Evolutionary conservation across 2,329 filamentous ascomycete species (phyloP), one percentile per base, ranked within the genome.

Genomic region (Nothopassalora personata): DNA sequence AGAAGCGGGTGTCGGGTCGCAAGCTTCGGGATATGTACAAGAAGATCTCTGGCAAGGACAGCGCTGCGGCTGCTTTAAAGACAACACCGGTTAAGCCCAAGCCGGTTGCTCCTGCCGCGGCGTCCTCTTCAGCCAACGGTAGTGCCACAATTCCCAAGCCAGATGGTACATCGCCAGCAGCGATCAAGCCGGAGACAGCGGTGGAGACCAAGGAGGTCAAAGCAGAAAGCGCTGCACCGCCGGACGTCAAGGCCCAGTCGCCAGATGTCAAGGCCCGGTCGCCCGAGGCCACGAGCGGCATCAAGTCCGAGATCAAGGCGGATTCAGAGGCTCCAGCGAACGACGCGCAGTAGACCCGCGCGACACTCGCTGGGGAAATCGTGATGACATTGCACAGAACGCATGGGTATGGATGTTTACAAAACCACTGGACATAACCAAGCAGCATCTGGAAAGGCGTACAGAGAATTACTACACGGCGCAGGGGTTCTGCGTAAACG

Each of bases 181-280:
- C 36, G 15, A 13, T 27, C 47, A 56, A 49, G 50, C 8, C 23
- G 13, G 56, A 52, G n/a, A n/a, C 19, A 33, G 15, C 13, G 13
- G 8, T 31, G 9, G 43, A 45, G 15, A 6, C 39, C 18, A n/a
- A 28, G 28, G 30, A 48, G 28, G 34, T 53, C 13, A 53, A 58
- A 50, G n/a, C 31, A 31, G 56, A 53, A 93, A 97, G 74, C 86
- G 90, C 58, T 92, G 97, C 68, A 86, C 86, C 53, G 80, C 82
- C 55, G 87, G 82, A 30, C 80, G 88, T 1, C 86, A 88, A 62
- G 90, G 90, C 11, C 78, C 97, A 27, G 87, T 36, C 31, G 18
- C 31, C 51, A 18, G 46, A 30, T 80, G 88, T 1, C 86, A 88
- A 62, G 90, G 90, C 11, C 78, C 97, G 23, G 87, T 36, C 31